Evolutionary conservation across 768 basidiomycete genomes (phyloP).

Genomic region (Asterophora parasitica): DNA sequence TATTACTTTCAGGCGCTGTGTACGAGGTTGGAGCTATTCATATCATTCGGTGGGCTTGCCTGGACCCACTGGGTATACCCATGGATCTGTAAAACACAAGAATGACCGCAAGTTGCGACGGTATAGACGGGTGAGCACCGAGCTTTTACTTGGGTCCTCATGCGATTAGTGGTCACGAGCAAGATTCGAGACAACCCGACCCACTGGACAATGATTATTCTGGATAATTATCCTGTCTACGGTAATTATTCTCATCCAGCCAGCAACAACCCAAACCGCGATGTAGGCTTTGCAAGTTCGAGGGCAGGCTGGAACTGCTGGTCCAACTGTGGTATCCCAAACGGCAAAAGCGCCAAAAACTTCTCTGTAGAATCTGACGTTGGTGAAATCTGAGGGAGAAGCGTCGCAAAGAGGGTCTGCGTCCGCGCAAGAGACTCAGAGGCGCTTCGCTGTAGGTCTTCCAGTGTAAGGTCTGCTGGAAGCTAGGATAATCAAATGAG

Average conservation of each 20-base stretch:
- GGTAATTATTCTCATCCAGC: slow-evolving; percentile 39
- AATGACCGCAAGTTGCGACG: no score
- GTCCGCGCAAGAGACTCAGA: slow-evolving; percentile 48
- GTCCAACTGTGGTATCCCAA: slow-evolving; percentile 49
- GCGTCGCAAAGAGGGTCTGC: slow-evolving; percentile 56
- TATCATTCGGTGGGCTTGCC: slow-evolving; percentile 1
- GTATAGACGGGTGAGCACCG: no score
- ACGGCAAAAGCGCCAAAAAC: slow-evolving; percentile 40
- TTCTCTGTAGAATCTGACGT: slow-evolving; percentile 28
- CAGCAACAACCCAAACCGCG: slow-evolving; percentile 72
- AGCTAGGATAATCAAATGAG: slow-evolving; percentile 13
- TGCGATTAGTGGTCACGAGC: no score
- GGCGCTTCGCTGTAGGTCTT: slow-evolving; percentile 16
- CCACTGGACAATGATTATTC: no score
- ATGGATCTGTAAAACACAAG: no score
- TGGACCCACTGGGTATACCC: background rate
- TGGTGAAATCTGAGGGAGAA: slow-evolving; percentile 41
- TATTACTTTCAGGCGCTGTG: slow-evolving; percentile 11
- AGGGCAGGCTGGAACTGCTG: slow-evolving; percentile 54
- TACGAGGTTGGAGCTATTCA: slow-evolving; percentile 9
- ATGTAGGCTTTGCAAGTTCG: slow-evolving; percentile 63
- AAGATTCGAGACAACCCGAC: no score
- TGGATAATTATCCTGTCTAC: background rate
- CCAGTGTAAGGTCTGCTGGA: slow-evolving; percentile 8
- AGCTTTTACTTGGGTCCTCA: no score